Evolutionary conservation across 2,329 filamentous ascomycete species (phyloP).

Genomic region (Diplodia corticola): DNA sequence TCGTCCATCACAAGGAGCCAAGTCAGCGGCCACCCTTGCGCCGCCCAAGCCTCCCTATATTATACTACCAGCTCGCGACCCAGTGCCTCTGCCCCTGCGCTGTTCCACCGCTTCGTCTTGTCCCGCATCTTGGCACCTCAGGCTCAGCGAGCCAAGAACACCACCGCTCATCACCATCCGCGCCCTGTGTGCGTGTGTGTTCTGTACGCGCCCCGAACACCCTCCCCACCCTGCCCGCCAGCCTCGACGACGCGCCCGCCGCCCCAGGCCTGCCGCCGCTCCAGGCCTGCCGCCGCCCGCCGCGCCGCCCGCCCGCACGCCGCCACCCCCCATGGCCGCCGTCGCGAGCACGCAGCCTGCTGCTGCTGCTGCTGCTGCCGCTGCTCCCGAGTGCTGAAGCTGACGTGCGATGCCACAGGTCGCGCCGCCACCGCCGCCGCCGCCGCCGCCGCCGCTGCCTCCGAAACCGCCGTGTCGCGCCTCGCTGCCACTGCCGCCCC

Average conservation of each 20-base stretch:
- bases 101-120: constrained; percentile 22
- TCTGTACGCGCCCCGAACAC: neutral
- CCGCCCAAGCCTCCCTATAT: constrained; percentile 16
- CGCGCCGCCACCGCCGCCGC: neutral
- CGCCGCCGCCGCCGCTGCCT: neutral
- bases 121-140: constrained; percentile 19
- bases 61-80: neutral
- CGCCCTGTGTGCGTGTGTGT: neutral
- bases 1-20: constrained; percentile 6
- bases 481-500: neutral
- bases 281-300: neutral
- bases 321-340: neutral
- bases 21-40: constrained; percentile 18
- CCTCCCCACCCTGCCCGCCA: neutral
- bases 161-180: neutral
- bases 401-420: constrained; percentile 17
- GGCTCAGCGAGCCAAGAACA: constrained; percentile 17
- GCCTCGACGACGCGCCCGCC: neutral
- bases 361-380: neutral
- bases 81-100: constrained; percentile 17
- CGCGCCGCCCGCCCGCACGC: neutral
- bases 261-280: neutral
- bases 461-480: constrained; percentile 16
- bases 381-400: neutral
- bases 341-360: neutral